These are phyloP conservation scores for Exophiala oligosperma DNA, from an alignment of 2,329 filamentous ascomycete species.

Conservation along the genomic window DNA sequence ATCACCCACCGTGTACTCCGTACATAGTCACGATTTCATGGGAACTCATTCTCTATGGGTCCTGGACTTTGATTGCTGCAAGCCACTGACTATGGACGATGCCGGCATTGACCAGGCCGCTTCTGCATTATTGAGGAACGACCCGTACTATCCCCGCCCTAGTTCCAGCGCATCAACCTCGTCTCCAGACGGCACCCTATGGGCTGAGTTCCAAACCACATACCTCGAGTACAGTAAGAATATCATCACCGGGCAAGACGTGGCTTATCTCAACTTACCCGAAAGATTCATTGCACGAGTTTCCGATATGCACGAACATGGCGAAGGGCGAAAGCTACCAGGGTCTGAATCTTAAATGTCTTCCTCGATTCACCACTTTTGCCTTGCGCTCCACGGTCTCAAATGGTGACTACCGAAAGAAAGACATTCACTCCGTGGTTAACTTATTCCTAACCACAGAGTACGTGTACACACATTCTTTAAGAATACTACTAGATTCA, in stretches of 20 bases:
- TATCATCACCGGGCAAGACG: not conserved
- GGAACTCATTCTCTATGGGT: slow-evolving; percentile 41
- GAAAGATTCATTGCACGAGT: slow-evolving; percentile 10
- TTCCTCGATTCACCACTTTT: no score
- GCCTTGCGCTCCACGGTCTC: no score
- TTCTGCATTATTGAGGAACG: slow-evolving; percentile 50
- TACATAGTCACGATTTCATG: slow-evolving; percentile 30
- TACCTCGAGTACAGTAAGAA: slow-evolving; percentile 15
- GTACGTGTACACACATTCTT: no score
- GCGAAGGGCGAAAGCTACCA: slow-evolving; percentile 1
- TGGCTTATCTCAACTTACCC: slow-evolving; percentile 1
- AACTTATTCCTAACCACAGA: no score
- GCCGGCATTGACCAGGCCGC: slow-evolving; percentile 46
- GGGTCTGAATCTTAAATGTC: no score
- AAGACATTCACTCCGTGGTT: no score
- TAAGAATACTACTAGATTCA: no score
- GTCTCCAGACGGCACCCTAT: slow-evolving; percentile 18
- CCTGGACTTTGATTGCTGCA: slow-evolving; percentile 50
- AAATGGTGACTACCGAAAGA: no score
- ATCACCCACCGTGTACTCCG: not conserved
- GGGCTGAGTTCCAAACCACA: slow-evolving; percentile 7
- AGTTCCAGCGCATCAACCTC: not conserved
- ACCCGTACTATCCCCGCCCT: slow-evolving; percentile 46
- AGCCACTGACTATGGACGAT: slow-evolving; percentile 40
- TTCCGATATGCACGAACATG: slow-evolving; percentile 8